Conservation (phyloP, 306 rosid genomes). For the Castanopsis chinensis region DNA sequence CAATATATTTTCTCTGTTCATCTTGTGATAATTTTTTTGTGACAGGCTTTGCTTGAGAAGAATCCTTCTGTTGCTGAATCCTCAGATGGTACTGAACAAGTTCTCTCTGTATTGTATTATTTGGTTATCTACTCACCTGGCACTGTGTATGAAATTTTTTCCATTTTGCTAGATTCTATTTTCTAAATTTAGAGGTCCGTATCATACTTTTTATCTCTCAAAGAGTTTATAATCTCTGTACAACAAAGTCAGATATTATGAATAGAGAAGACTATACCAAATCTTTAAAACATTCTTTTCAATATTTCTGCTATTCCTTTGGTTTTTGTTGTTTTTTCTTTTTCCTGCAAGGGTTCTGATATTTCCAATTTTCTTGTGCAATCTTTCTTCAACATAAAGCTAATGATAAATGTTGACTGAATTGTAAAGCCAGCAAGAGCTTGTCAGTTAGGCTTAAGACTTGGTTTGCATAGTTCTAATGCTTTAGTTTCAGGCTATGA, state of each 20-base stretch:
- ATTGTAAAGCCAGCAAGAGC: not conserved
- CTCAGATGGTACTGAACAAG: slow-evolving; percentile 41
- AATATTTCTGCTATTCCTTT: not conserved
- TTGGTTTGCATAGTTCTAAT: not conserved
- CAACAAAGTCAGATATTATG: not conserved
- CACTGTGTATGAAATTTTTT: not conserved
- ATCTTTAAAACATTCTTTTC: no score
- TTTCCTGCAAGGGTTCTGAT: not conserved
- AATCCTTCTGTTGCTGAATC: slow-evolving; percentile 59
- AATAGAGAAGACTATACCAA: no score
- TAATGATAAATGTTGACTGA: not conserved
- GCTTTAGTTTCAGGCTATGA: not conserved
- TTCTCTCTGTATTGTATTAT: slow-evolving; percentile 4
- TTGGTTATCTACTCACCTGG: not conserved
- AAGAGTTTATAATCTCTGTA: not conserved
- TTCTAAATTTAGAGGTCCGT: not conserved
- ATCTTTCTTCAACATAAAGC: not conserved
- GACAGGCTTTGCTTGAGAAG: slow-evolving; percentile 70
- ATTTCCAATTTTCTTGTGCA: not conserved
- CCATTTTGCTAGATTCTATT: not conserved
- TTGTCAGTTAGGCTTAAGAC: not conserved
- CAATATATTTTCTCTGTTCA: not conserved
- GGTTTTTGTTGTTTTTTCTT: not conserved
- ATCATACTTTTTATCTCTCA: not conserved
- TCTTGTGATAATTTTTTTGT: slow-evolving; percentile 17